Evolutionary conservation across 148 eudicot species (phyloP).

Genomic region (Selenicereus undatus): DNA sequence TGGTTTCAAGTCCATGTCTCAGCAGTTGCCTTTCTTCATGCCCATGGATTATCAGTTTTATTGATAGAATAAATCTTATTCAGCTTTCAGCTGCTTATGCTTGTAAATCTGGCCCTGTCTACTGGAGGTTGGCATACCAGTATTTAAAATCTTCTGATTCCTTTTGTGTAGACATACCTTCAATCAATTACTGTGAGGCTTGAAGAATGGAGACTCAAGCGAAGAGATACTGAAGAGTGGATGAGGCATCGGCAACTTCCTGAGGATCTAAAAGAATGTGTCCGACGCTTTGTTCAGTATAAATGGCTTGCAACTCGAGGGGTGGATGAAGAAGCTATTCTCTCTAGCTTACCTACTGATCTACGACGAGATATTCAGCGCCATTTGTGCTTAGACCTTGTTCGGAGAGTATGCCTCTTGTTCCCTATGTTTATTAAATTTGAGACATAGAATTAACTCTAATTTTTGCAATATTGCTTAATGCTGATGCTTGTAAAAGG

Average conservation of each 20-base stretch:
- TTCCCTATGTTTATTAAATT: neutral
- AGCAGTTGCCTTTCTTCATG: too few relatives aligned
- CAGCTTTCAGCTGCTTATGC: neutral
- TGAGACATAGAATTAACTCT: neutral
- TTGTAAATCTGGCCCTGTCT: neutral
- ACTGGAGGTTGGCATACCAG: neutral
- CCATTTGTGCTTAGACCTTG: conserved; percentile 87
- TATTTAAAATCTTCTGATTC: neutral
- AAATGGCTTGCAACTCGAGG: conserved; percentile 91
- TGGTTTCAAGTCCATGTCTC: neutral
- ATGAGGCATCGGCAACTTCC: conserved; percentile 86
- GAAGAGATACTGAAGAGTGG: conserved; percentile 90
- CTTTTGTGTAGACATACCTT: conserved; percentile 61
- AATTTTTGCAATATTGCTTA: neutral
- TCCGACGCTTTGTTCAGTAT: conserved; percentile 70
- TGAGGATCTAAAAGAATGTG: conserved; percentile 61
- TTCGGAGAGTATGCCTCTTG: conserved; percentile 60
- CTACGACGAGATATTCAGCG: conserved; percentile 82
- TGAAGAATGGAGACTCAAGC: conserved; percentile 84
- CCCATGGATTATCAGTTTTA: neutral
- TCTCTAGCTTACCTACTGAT: conserved; percentile 68
- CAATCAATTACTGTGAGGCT: conserved; percentile 77
- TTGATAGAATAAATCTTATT: neutral
- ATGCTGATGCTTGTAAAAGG: neutral
- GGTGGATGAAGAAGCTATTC: conserved; percentile 69